These are phyloP conservation scores for Ilyonectria sp. DNA, from an alignment of 2,329 filamentous ascomycete species.

Conservation along the genomic window DNA sequence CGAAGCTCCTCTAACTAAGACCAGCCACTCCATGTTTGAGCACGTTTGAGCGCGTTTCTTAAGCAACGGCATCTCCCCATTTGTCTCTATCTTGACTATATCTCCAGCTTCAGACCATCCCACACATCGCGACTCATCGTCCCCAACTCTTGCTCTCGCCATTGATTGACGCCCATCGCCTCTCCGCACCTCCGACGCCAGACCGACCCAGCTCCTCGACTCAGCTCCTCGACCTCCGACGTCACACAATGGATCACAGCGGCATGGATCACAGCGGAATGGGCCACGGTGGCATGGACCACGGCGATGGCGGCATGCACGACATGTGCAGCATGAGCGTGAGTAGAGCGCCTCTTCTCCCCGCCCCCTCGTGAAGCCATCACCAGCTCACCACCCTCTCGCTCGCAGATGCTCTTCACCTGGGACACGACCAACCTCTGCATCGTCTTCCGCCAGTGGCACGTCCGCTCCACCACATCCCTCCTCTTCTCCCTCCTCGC, in stretches of 20 bases:
- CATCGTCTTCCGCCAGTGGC: slow-evolving; percentile 96
- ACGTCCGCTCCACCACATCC: slow-evolving; percentile 79
- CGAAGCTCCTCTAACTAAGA: slow-evolving; percentile 18
- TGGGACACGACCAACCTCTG: slow-evolving; percentile 96
- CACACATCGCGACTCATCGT: neutral
- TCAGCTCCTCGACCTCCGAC: neutral
- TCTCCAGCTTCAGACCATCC: neutral
- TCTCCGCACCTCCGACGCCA: neutral
- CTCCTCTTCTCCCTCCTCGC: slow-evolving; percentile 87
- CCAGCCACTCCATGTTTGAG: slow-evolving; percentile 46
- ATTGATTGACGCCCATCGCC: neutral
- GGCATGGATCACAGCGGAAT: slow-evolving; percentile 62
- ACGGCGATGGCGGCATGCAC: slow-evolving; percentile 73
- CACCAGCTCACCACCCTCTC: slow-evolving; percentile 17
- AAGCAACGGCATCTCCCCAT: slow-evolving; percentile 13
- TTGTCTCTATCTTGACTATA: neutral
- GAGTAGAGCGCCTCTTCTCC: slow-evolving; percentile 51
- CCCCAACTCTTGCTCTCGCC: neutral
- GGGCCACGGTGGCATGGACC: slow-evolving; percentile 65
- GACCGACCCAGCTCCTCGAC: neutral
- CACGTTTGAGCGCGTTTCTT: slow-evolving; percentile 60
- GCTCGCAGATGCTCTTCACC: slow-evolving; percentile 93
- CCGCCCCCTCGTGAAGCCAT: slow-evolving; percentile 1
- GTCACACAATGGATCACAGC: slow-evolving; percentile 59
- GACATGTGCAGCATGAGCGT: slow-evolving; percentile 93